These are phyloP conservation scores for Trichoderma erinaceum DNA, from an alignment of 495 filamentous ascomycete species.

Conservation along the genomic window DNA sequence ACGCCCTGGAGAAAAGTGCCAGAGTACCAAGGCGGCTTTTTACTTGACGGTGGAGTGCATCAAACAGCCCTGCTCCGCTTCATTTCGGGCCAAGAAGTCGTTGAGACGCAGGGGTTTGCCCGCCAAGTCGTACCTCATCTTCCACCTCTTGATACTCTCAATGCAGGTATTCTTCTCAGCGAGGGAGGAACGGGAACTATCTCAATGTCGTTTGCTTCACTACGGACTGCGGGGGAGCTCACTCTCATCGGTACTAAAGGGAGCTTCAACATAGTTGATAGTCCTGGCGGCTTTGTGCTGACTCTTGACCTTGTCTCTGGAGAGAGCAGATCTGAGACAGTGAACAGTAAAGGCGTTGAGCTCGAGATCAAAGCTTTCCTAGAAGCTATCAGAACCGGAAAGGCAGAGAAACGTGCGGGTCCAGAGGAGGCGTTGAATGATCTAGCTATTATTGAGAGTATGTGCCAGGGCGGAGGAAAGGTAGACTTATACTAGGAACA, in stretches of 20 bases:
- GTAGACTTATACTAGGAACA: background rate
- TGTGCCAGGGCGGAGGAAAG: background rate
- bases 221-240: background rate
- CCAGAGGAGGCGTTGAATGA: constrained; percentile 6
- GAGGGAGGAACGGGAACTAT: constrained; percentile 51
- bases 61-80: constrained; percentile 56
- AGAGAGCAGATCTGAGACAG: background rate
- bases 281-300: background rate
- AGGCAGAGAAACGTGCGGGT: background rate
- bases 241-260: background rate
- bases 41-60: constrained; percentile 75
- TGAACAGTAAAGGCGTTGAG: background rate
- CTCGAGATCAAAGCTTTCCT: constrained; percentile 1
- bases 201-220: constrained; percentile 4
- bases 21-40: constrained; percentile 68
- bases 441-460: background rate
- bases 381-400: background rate
- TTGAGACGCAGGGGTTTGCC: constrained; percentile 50
- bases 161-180: constrained; percentile 53
- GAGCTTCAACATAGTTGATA: background rate
- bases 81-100: constrained; percentile 42
- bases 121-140: constrained; percentile 54
- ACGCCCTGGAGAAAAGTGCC: constrained; percentile 71
- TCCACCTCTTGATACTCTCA: constrained; percentile 68
- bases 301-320: background rate